A percentile compares a stretch with the other conserved stretches of the same genome.
phyloP scores from a whole-genome alignment of 495 filamentous ascomycete species.

The Lentithecium fluviatile region DNA sequence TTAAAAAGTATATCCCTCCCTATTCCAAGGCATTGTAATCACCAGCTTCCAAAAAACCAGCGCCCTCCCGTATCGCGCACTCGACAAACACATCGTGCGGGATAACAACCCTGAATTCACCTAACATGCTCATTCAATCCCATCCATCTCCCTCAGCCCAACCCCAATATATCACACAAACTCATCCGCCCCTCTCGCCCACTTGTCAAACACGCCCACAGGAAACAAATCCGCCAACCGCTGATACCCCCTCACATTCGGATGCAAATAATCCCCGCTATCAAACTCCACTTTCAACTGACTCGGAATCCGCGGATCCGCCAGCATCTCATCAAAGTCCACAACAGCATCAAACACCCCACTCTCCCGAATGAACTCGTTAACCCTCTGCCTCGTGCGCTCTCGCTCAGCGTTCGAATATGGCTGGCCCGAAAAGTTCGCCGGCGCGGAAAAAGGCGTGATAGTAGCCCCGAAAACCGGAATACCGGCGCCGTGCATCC shows the following conservation, averaged over 20 bases:
- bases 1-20: too few species aligned
- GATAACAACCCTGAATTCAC: too few species aligned
- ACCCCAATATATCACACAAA: too few species aligned
- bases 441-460: conserved; percentile 57
- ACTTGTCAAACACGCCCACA: neutral
- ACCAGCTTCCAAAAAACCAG: too few species aligned
- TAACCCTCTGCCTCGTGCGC: conserved; percentile 57
- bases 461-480: conserved; percentile 64
- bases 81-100: too few species aligned
- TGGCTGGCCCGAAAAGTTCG: conserved; percentile 40
- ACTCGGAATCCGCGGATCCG: conserved; percentile 49
- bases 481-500: conserved; percentile 55
- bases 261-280: conserved; percentile 69
- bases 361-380: conserved; percentile 58
- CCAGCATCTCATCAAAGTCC: conserved; percentile 61
- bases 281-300: conserved; percentile 56
- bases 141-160: too few species aligned
- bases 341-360: conserved; percentile 60
- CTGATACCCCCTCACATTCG: conserved; percentile 62
- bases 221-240: conserved; percentile 62
- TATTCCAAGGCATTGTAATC: too few species aligned
- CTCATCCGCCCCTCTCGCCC: neutral
- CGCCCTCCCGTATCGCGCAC: too few species aligned
- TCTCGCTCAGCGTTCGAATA: conserved; percentile 61
- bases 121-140: too few species aligned